Conservation (phyloP, 2,329 filamentous ascomycete genomes). For the Claviceps sp. region DNA sequence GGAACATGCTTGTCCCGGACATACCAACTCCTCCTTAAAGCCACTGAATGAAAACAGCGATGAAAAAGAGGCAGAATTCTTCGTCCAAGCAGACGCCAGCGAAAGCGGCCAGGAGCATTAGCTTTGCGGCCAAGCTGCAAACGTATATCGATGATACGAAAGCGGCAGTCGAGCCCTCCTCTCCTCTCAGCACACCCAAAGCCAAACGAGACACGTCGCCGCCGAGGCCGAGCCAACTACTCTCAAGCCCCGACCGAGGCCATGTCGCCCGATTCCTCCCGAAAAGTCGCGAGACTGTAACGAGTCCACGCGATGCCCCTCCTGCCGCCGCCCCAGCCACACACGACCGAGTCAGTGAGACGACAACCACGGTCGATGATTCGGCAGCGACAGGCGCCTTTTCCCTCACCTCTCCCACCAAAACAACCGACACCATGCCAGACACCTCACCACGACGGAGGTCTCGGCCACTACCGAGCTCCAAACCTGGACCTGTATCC, state of each 20-base stretch:
- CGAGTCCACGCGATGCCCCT: conserved; percentile 47
- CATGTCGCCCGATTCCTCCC: conserved; percentile 48
- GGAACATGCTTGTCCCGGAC: too few relatives aligned
- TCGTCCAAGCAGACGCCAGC: not conserved
- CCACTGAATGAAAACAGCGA: too few relatives aligned
- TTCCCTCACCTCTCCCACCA: not conserved
- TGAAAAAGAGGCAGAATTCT: not conserved
- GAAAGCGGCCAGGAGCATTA: not conserved
- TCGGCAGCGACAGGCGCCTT: not conserved
- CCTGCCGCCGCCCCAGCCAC: too few relatives aligned
- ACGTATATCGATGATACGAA: not conserved
- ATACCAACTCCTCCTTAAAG: too few relatives aligned
- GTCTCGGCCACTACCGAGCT: conserved; percentile 27
- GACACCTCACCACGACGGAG: conserved; percentile 28
- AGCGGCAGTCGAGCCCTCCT: not conserved
- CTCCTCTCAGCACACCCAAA: not conserved
- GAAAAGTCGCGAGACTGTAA: conserved; percentile 47
- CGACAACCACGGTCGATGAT: not conserved
- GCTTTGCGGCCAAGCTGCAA: not conserved
- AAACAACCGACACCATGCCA: conserved; percentile 22
- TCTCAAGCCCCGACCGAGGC: conserved; percentile 28
- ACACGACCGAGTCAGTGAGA: too few relatives aligned
- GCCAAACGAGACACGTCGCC: conserved; percentile 33
- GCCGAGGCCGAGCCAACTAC: conserved; percentile 23
- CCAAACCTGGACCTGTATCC: conserved; percentile 35